A percentile compares a stretch with the other conserved stretches of the same genome.
Conservation (phyloP, 805 yeast genomes). For the Cyberlindnera suaveolens region DNA sequence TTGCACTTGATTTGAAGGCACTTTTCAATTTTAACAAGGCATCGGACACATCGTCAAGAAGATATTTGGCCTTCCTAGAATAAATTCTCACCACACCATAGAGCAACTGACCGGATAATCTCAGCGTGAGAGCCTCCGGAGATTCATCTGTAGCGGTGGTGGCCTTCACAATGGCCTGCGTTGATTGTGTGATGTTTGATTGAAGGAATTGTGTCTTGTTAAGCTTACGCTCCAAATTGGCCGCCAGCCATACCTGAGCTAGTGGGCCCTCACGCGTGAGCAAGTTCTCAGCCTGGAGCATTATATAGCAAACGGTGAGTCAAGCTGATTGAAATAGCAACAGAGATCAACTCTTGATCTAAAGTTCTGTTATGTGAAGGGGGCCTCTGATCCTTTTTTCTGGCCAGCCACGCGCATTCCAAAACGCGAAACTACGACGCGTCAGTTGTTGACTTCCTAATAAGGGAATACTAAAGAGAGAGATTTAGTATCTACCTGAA, state of each 20-base stretch:
- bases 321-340: neutral
- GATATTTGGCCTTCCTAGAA: conserved; percentile 75
- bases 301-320: conserved; percentile 10
- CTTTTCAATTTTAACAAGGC: conserved; percentile 66
- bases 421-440: too few species aligned
- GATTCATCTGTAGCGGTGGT: conserved; percentile 21
- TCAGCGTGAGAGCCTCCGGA: conserved; percentile 60
- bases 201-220: conserved; percentile 66
- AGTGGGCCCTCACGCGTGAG: conserved; percentile 73
- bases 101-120: conserved; percentile 80
- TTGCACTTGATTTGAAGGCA: conserved; percentile 43
- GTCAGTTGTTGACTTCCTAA: too few species aligned
- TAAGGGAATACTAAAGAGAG: too few species aligned
- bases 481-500: too few species aligned
- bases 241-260: conserved; percentile 90
- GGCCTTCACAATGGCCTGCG: conserved; percentile 53
- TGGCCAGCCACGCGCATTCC: too few species aligned
- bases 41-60: conserved; percentile 78
- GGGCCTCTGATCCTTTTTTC: too few species aligned
- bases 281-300: conserved; percentile 47
- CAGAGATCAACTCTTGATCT: neutral
- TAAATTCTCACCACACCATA: conserved; percentile 85
- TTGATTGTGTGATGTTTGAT: conserved; percentile 64
- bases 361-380: too few species aligned
- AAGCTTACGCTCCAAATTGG: conserved; percentile 74